Evolutionary conservation across 225 moss, liverwort and hornwort genomes (phyloP).

Genomic region (Neckera pumila): DNA sequence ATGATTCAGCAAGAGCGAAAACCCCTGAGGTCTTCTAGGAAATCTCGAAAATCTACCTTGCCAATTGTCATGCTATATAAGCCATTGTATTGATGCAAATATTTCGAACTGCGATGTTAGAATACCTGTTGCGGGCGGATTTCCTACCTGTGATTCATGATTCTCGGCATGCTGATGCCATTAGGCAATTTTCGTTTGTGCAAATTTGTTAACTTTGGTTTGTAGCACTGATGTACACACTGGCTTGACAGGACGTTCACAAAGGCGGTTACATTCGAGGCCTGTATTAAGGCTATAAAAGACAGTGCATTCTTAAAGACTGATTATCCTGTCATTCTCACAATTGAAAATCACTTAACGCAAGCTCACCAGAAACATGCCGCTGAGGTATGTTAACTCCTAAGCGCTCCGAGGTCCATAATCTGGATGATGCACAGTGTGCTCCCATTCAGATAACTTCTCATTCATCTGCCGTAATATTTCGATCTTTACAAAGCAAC

Average conservation of each 20-base stretch:
- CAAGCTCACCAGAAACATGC: constrained; percentile 53
- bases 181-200: neutral
- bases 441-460: neutral
- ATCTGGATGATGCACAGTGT: neutral
- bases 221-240: neutral
- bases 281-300: constrained; percentile 64
- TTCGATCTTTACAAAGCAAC: neutral
- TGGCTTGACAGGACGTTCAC: constrained; percentile 71
- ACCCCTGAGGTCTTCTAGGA: neutral
- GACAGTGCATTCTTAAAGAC: constrained; percentile 57
- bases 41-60: neutral
- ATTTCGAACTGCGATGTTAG: neutral
- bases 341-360: constrained; percentile 76
- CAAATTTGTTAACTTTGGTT: neutral
- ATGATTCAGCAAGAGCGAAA: neutral
- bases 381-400: constrained; percentile 31
- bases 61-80: neutral
- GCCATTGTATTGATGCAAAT: neutral
- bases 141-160: neutral
- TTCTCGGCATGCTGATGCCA: neutral
- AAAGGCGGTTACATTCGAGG: constrained; percentile 53
- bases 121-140: neutral
- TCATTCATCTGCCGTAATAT: neutral
- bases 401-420: neutral
- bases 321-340: constrained; percentile 83